Percentiles rank a stretch among this genome's conserved stretches.
phyloP scores from a whole-genome alignment of 805 yeast species.

The Starmerella powellii region DNA sequence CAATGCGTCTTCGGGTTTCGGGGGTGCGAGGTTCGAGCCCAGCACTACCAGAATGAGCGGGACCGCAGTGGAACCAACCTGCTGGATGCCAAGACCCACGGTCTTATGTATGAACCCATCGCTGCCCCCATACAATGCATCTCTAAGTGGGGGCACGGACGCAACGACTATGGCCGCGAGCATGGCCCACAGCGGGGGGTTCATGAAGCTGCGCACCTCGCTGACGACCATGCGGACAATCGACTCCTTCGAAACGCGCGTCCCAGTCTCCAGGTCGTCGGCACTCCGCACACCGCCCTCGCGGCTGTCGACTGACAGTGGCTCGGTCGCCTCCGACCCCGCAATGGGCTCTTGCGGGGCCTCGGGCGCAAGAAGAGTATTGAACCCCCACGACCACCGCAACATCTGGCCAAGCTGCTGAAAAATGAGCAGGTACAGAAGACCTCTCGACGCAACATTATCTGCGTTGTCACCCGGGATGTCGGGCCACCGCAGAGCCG shows the following conservation, averaged over 20 bases:
- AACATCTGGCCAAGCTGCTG: conserved; percentile 57
- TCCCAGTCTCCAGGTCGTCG: background rate
- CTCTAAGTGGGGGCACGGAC: conserved; percentile 39
- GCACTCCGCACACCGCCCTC: no score
- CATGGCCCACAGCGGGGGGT: conserved; percentile 58
- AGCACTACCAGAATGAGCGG: conserved; percentile 50
- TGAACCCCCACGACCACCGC: conserved; percentile 66
- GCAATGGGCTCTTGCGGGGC: no score
- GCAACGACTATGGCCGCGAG: conserved; percentile 48
- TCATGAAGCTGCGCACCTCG: conserved; percentile 36
- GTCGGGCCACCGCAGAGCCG: conserved; percentile 47
- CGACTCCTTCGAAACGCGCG: background rate
- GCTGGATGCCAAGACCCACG: conserved; percentile 40
- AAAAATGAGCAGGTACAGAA: conserved; percentile 46
- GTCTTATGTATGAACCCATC: conserved; percentile 41
- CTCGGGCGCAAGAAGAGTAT: conserved; percentile 39
- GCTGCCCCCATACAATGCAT: conserved; percentile 32
- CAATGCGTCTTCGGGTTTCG: conserved; percentile 34
- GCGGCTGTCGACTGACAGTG: no score
- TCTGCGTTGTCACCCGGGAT: conserved; percentile 43
- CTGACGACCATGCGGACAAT: conserved; percentile 12
- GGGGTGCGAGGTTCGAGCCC: conserved; percentile 52
- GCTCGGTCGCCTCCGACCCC: no score
- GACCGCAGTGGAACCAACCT: conserved; percentile 47
- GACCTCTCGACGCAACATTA: conserved; percentile 50